A percentile compares a stretch with the other conserved stretches of the same genome.
Evolutionary conservation across 768 basidiomycete species (phyloP).

Genomic region (Tricholoma sp.): DNA sequence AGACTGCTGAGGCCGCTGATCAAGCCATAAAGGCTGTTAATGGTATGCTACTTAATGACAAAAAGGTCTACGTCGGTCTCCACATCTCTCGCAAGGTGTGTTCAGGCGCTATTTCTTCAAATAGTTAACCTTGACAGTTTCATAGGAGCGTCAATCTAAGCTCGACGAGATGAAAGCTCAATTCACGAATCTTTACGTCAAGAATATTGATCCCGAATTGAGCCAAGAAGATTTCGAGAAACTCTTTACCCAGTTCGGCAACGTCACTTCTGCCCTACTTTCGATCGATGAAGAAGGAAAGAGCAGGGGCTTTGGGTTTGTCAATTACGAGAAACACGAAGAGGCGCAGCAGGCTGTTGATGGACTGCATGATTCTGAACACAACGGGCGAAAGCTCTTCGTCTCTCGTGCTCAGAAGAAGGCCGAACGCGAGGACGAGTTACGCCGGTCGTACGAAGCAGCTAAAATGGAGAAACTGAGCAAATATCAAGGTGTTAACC

Average conservation of each 20-base stretch:
- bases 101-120: not conserved
- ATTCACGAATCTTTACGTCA: conserved; percentile 98
- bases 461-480: conserved; percentile 95
- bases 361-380: conserved; percentile 77
- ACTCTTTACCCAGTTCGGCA: conserved; percentile 74
- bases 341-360: conserved; percentile 91
- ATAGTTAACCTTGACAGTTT: not conserved
- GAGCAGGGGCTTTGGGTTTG: conserved; percentile 97
- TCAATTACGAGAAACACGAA: conserved; percentile 93
- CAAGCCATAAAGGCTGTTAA: conserved; percentile 98
- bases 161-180: conserved; percentile 96
- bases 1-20: conserved; percentile 94
- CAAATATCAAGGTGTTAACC: conserved; percentile 98
- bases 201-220: conserved; percentile 87
- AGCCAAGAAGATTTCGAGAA: conserved; percentile 82
- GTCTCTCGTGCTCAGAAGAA: conserved; percentile 98
- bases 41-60: conserved; percentile 98
- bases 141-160: conserved; percentile 93
- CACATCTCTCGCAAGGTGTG: conserved; percentile 93
- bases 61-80: conserved; percentile 97
- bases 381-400: conserved; percentile 85
- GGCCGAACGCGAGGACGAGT: conserved; percentile 94
- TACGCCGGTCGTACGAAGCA: conserved; percentile 89
- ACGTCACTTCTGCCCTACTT: conserved; percentile 85
- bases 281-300: conserved; percentile 83